Evolutionary conservation across 2,329 filamentous ascomycete species (phyloP).

Genomic region (Ceratocystis huliohia): DNA sequence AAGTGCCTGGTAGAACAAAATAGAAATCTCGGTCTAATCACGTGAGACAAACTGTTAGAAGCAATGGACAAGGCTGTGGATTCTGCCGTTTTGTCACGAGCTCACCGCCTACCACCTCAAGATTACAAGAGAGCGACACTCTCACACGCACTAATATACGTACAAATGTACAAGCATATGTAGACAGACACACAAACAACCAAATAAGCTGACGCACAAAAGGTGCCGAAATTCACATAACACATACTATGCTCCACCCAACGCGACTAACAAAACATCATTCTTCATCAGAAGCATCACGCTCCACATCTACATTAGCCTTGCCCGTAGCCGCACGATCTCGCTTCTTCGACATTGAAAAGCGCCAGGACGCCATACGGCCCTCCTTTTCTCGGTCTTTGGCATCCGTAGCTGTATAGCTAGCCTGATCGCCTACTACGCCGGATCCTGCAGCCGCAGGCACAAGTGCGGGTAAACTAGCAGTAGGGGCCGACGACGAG

Average conservation of each 20-base stretch:
- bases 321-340: conserved; percentile 35
- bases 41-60: too few relatives aligned
- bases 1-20: too few relatives aligned
- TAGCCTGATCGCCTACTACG: neutral
- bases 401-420: neutral
- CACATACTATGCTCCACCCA: neutral
- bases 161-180: neutral
- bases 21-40: too few relatives aligned
- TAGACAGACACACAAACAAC: neutral
- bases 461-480: neutral
- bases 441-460: too few relatives aligned
- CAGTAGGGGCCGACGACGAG: conserved; percentile 39
- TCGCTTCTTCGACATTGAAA: conserved; percentile 48
- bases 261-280: neutral
- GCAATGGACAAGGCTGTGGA: too few relatives aligned
- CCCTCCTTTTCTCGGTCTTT: conserved; percentile 38
- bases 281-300: conserved; percentile 2
- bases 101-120: too few relatives aligned
- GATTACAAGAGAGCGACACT: too few relatives aligned
- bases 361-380: conserved; percentile 41
- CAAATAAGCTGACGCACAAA: neutral
- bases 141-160: neutral
- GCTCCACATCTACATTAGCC: conserved; percentile 43
- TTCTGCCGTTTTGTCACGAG: too few relatives aligned
- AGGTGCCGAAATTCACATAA: neutral